A percentile compares a stretch with the other conserved stretches of the same genome.
Conservation (phyloP, 2,329 filamentous ascomycete species). For the Periconia sp. region DNA sequence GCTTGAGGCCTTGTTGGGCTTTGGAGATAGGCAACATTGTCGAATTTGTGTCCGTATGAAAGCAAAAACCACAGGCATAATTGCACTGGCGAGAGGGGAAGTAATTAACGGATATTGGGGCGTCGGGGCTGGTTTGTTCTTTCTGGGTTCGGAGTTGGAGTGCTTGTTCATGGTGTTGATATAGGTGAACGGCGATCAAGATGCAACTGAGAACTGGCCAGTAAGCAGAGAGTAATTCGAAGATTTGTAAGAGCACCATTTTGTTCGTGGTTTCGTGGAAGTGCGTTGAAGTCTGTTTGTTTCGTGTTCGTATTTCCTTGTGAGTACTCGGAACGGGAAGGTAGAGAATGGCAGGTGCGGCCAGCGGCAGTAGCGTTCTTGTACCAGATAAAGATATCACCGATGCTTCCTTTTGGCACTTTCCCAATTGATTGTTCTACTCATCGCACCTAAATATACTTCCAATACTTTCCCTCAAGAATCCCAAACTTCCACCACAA, state of each 20-base stretch:
- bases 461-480: no score
- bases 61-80: slow-evolving; percentile 57
- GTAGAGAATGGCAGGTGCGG: no score
- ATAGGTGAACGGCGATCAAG: neutral
- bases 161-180: neutral
- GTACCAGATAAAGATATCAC: no score
- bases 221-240: neutral
- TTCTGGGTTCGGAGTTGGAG: no score
- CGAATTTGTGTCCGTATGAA: slow-evolving; percentile 57
- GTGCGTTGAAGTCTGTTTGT: no score
- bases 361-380: no score
- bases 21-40: slow-evolving; percentile 45
- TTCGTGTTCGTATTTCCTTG: no score
- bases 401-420: no score
- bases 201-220: neutral
- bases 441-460: no score
- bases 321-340: no score
- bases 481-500: no score
- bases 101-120: slow-evolving; percentile 45
- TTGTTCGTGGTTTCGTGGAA: neutral
- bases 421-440: no score
- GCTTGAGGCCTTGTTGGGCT: slow-evolving; percentile 49
- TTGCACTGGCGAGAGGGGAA: slow-evolving; percentile 53
- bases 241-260: neutral
- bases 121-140: neutral